Evolutionary conservation across 345 rosid genomes (phyloP).

Genomic region (Toxicodendron radicans): DNA sequence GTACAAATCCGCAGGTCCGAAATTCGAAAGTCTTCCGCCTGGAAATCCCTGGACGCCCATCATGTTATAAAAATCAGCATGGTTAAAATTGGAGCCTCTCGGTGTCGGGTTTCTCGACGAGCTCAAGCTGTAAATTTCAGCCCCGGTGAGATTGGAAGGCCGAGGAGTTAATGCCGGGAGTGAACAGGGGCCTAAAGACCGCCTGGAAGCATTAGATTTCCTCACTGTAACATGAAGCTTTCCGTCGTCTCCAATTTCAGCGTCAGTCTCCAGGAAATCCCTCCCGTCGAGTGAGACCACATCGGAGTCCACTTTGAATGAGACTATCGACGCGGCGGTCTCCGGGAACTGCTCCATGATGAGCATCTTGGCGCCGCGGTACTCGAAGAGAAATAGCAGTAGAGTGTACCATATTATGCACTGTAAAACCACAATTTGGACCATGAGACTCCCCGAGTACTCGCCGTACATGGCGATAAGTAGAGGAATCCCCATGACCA

Average conservation of each 20-base stretch:
- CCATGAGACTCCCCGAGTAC: constrained; percentile 78
- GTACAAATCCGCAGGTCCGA: constrained; percentile 78
- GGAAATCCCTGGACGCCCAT: constrained; percentile 79
- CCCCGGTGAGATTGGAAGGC: constrained; percentile 88
- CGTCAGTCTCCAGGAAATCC: constrained; percentile 79
- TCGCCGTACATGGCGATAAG: constrained; percentile 87
- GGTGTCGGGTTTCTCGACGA: constrained; percentile 85
- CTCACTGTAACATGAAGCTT: constrained; percentile 87
- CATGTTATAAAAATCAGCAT: constrained; percentile 82
- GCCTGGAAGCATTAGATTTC: constrained; percentile 78
- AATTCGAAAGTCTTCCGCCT: constrained; percentile 63
- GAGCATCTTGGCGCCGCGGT: constrained; percentile 81
- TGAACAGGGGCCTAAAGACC: constrained; percentile 58
- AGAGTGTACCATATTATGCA: constrained; percentile 97
- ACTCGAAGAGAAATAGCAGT: constrained; percentile 84
- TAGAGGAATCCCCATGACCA: constrained; percentile 94
- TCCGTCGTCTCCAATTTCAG: constrained; percentile 83
- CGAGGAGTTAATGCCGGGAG: constrained; percentile 71
- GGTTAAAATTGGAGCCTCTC: constrained; percentile 86
- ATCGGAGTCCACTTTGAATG: constrained; percentile 89
- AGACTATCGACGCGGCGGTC: constrained; percentile 87
- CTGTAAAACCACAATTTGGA: constrained; percentile 90
- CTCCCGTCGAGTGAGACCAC: constrained; percentile 82
- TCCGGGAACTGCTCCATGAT: constrained; percentile 96
- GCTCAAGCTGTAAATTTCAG: constrained; percentile 85